Conservation (phyloP, 2,329 filamentous ascomycete genomes). For the Scytalidium lignicola region DNA sequence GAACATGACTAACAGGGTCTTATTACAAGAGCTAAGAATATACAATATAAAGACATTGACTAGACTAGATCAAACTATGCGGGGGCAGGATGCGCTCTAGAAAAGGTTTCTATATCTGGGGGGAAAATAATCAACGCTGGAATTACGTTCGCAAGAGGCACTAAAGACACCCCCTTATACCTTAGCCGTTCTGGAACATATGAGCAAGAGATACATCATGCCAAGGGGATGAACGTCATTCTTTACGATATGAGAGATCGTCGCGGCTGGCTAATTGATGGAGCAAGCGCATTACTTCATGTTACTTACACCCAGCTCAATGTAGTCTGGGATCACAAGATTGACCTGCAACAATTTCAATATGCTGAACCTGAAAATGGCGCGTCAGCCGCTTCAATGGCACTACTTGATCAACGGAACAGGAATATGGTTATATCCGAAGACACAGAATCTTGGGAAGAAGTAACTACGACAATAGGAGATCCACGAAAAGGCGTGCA, state of each 20-base stretch:
- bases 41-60: not conserved
- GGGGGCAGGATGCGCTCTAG: not conserved
- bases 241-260: slow-evolving; percentile 17
- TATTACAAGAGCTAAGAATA: slow-evolving; percentile 1
- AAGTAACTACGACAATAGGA: too few relatives aligned
- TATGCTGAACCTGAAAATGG: too few relatives aligned
- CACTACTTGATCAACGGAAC: too few relatives aligned
- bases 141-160: not conserved
- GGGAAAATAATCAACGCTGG: slow-evolving; percentile 1
- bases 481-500: too few relatives aligned
- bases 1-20: not conserved
- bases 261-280: slow-evolving; percentile 26
- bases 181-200: too few relatives aligned
- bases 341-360: too few relatives aligned
- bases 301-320: slow-evolving; percentile 16
- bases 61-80: not conserved
- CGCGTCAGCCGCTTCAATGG: too few relatives aligned
- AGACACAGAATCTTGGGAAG: too few relatives aligned
- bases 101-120: slow-evolving; percentile 1
- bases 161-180: not conserved
- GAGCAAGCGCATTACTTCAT: slow-evolving; percentile 21
- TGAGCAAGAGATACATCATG: slow-evolving; percentile 1
- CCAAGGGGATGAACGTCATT: slow-evolving; percentile 14
- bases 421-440: too few relatives aligned
- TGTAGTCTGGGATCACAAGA: not conserved